phyloP scores from a whole-genome alignment of 1,139 yeast genomes.

The Candida anutae region DNA sequence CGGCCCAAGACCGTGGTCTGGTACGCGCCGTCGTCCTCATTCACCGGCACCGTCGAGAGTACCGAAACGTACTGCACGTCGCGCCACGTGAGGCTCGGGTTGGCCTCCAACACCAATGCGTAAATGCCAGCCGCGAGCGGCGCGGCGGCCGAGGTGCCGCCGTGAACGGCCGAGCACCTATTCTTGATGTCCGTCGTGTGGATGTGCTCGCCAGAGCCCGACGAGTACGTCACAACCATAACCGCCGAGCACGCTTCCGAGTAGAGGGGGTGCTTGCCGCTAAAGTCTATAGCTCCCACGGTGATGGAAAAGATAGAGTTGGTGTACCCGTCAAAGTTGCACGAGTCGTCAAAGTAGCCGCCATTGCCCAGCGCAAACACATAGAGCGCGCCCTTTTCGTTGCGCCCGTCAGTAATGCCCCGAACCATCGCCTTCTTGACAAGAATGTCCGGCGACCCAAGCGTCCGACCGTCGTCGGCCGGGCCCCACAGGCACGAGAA shows the following conservation, averaged over 20 bases:
- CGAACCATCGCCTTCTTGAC: slow-evolving; percentile 77
- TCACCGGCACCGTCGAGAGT: slow-evolving; percentile 62
- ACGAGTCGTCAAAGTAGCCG: slow-evolving; percentile 72
- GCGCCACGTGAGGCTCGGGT: slow-evolving; percentile 91
- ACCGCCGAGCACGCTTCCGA: slow-evolving; percentile 95
- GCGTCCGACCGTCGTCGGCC: slow-evolving; percentile 79
- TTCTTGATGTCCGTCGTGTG: slow-evolving; percentile 81
- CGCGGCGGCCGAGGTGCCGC: slow-evolving; percentile 99
- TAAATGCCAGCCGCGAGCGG: slow-evolving; percentile 96
- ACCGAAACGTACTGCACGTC: slow-evolving; percentile 85
- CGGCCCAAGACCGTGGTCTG: slow-evolving; percentile 55
- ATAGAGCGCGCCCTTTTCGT: slow-evolving; percentile 75
- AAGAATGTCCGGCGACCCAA: slow-evolving; percentile 74
- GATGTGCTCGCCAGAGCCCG: slow-evolving; percentile 85
- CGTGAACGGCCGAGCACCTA: slow-evolving; percentile 69
- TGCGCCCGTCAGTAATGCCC: slow-evolving; percentile 82
- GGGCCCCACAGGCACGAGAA: slow-evolving; percentile 99
- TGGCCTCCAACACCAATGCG: slow-evolving; percentile 70
- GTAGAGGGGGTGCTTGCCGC: slow-evolving; percentile 79
- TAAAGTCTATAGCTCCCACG: slow-evolving; percentile 86
- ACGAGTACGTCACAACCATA: slow-evolving; percentile 89
- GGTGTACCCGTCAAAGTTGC: slow-evolving; percentile 97
- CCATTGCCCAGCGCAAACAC: slow-evolving; percentile 98
- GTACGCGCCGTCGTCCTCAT: slow-evolving; percentile 63
- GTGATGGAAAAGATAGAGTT: slow-evolving; percentile 93